phyloP scores from a whole-genome alignment of 768 basidiomycete species.

The Multifurca ochricompacta region DNA sequence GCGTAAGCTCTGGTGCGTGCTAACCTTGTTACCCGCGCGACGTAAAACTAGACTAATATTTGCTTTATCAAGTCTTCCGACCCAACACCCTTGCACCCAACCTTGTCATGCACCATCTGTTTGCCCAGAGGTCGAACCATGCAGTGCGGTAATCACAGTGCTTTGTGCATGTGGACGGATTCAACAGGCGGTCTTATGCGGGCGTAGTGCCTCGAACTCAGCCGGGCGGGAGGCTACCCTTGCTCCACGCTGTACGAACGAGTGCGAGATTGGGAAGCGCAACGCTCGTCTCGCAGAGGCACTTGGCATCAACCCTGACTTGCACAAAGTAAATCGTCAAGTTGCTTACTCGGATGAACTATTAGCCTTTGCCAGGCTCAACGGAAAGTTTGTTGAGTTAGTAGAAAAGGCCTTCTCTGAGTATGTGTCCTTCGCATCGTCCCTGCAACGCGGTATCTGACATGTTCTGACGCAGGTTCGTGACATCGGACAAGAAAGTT shows the following conservation, averaged over 20 bases:
- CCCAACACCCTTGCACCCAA: slow-evolving; percentile 64
- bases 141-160: slow-evolving; percentile 56
- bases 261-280: slow-evolving; percentile 78
- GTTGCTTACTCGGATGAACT: slow-evolving; percentile 59
- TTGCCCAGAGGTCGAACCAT: slow-evolving; percentile 77
- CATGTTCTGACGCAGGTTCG: slow-evolving; percentile 41
- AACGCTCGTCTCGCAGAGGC: slow-evolving; percentile 89
- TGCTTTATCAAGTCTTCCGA: slow-evolving; percentile 43
- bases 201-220: slow-evolving; percentile 43
- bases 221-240: slow-evolving; percentile 35
- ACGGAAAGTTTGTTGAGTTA: slow-evolving; percentile 56
- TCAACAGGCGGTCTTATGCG: slow-evolving; percentile 66
- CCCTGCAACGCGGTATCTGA: slow-evolving; percentile 13
- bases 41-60: neutral
- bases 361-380: slow-evolving; percentile 48
- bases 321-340: slow-evolving; percentile 31
- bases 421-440: slow-evolving; percentile 34
- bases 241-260: slow-evolving; percentile 66
- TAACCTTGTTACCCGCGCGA: neutral
- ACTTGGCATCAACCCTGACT: slow-evolving; percentile 66
- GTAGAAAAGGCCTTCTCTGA: slow-evolving; percentile 82
- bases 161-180: slow-evolving; percentile 81
- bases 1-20: slow-evolving; percentile 68
- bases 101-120: slow-evolving; percentile 84
- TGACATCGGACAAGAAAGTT: slow-evolving; percentile 54